Base-by-base conservation (phyloP, 305 asterid species). In the Lippia alba region DNA sequence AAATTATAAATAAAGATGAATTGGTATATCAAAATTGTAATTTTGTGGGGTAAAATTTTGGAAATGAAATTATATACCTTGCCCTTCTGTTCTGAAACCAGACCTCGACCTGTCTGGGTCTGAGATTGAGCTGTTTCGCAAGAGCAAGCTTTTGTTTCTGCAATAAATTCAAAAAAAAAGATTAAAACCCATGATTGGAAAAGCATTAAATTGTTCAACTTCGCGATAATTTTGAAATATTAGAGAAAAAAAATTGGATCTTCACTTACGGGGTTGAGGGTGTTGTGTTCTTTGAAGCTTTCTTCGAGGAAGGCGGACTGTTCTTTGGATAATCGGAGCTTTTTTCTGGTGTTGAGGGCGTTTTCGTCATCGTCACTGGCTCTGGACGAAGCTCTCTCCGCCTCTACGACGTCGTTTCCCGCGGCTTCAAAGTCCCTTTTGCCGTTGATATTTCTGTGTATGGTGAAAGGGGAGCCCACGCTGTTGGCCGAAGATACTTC, bases 61-160 rank as follows among this genome's bases (percentile, higher is more conserved):
- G 30, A 24, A 24, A 24, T 24, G 0, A 19, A 7, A 8, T 5
- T 8, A 66, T 66, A 20, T 10, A 88, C 96, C 97, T 91, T 64
- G 97, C 97, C 34, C 96, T 84, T 66, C 97, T 80, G 79, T 91
- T 91, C 63, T 91, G 97, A 45, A 91, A 91, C 96, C 97, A 91
- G 8, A 91, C 97, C 79, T 91, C 97, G 2, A 91, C 91, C 63
- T 91, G 97, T 44, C 97, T 76, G 5, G 94, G 88, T 73, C 91
- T 77, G 17, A 91, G 92, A 83, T 83, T 89, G 2, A 91, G 91
- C 81, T 87, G 90, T 36, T 84, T 86, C 0, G 96, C 97, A 19
- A 91, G 89, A 12, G 81, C 97, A 39, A 72, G 79, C 65, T 91
- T 91, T 64, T 89, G 96, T 78, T 87, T 89, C 97, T 89, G 90